These are phyloP conservation scores for Alnus glutinosa DNA, from an alignment of 306 rosid species.

Conservation along the genomic window DNA sequence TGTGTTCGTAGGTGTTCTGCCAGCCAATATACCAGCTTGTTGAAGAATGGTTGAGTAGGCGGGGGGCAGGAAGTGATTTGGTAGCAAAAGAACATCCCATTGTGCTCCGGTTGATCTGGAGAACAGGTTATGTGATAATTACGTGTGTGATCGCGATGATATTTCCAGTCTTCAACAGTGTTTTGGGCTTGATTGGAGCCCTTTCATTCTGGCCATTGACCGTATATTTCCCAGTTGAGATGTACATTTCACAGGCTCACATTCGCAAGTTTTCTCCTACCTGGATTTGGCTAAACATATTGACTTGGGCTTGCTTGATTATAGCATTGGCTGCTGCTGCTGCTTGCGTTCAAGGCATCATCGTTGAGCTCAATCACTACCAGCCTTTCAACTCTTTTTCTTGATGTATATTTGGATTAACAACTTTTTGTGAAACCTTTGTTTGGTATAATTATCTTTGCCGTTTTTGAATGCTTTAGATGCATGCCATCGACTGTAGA, in stretches of 20 bases:
- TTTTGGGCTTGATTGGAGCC: constrained; percentile 60
- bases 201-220: constrained; percentile 60
- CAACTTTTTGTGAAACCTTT: not conserved
- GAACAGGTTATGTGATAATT: constrained; percentile 42
- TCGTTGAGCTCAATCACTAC: constrained; percentile 32
- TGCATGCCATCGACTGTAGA: too few relatives aligned
- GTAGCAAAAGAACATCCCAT: constrained; percentile 40
- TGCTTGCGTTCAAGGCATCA: constrained; percentile 53
- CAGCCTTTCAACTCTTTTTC: constrained; percentile 41
- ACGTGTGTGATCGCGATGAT: constrained; percentile 35
- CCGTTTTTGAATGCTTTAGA: not conserved
- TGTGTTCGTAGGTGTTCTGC: constrained; percentile 28
- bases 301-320: constrained; percentile 46
- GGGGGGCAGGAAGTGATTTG: constrained; percentile 45
- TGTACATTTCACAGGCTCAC: constrained; percentile 45
- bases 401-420: not conserved
- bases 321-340: constrained; percentile 43
- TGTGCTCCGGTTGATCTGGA: constrained; percentile 36
- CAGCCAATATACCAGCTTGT: constrained; percentile 35
- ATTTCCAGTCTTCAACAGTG: constrained; percentile 65
- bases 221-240: constrained; percentile 59
- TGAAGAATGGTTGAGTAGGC: constrained; percentile 23
- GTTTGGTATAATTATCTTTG: not conserved
- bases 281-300: constrained; percentile 42
- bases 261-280: constrained; percentile 38